Evolutionary conservation across 1,284 basidiomycete species (phyloP), one percentile per base, ranked within the genome.

Genomic region (Hortiboletus rubellus): DNA sequence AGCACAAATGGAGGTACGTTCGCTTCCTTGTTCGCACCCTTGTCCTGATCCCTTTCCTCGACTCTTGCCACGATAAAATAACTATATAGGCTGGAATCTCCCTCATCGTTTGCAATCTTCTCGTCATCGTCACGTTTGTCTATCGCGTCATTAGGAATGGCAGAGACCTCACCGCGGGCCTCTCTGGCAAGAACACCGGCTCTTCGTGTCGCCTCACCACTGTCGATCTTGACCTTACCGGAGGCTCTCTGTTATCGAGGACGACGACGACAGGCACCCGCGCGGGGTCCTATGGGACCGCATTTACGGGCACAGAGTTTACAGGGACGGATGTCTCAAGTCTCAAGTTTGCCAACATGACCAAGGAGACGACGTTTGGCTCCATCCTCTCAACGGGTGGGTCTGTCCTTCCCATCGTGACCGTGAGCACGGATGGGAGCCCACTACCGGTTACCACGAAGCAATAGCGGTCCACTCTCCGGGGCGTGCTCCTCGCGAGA

Each of bases 41-140:
- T n/a, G 15, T 27, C 1, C 17, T 34, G 3, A 33, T 18, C 18
- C 14, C 30, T 7, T 44, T 7, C 17, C 12, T 30, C n/a, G 14
- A 38, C 24, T 22, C 5, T 12, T 59, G 22, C 7, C 22, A 18
- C 33, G 22, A 22, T 15, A 6, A 8, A n/a, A 33, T 15, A 38
- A 46, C 27, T 30, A 36, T 27, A 50, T 37, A 70, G 70, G 46
- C 48, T 2, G 58, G 65, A 0, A 30, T 68, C 24, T 70, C 72
- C 18, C 65, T 70, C 34, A 59, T 73, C 36, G 65, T 73, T 34
- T 73, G 70, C 52, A 73, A 70, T 27, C 67, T 70, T n/a, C 69
- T 70, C 45, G 70, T 70, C 43, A 10, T 70, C 36, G 63, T 68
- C 27, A 61, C 69, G 3, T 71, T 70, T 31, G 2, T 71, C 37